Evolutionary conservation across 805 yeast genomes (phyloP), one percentile per base, ranked within the genome.

Genomic region (Kregervanrija fluxuum): DNA sequence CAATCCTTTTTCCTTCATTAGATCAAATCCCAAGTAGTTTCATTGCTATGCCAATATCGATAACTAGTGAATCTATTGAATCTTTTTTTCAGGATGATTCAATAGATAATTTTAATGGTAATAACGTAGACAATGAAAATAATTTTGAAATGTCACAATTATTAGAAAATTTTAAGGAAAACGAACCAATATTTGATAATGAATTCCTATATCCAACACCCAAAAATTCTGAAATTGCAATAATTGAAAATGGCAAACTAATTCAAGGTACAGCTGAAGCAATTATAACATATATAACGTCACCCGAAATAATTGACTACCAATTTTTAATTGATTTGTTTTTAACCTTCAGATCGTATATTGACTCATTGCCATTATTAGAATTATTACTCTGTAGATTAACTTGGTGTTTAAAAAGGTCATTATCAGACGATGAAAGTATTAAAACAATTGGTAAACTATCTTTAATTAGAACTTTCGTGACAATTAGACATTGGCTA

Each of bases 401-500:
- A 33, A 69, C 77, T 10, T 87, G 96, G 95, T 77, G 88, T 17
- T 62, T 85, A 22, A 73, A 71, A 43, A 47, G 49, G 28, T 38
- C 53, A 13, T 40, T 47, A 14, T 39, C 48, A 3, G 40, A 41
- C 28, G 45, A 53, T 46, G 16, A 55, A 14, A 54, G 56, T n/a
- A 56, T 56, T 35, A 55, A 58, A 10, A 71, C 70, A 48, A 57
- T 73, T 3, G 95, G 95, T 1, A 75, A 80, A 47, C 68, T 84
- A 38, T 81, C 83, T 2, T 68, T 86, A 11, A 74, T 90, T 33
- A 72, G 98, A 54, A 82, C 95, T 0, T 91, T 90, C 67, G 96
- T 87, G 28, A 80, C 85, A 30, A 54, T 93, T 37, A 76, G 97
- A 56, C 95, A 87, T 66, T 91, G 98, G 95, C 61, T 91, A 14